Percentiles rank a stretch among this genome's conserved stretches.
Conservation (phyloP, 2,329 filamentous ascomycete genomes). For the Ceratocystis colombiana region DNA sequence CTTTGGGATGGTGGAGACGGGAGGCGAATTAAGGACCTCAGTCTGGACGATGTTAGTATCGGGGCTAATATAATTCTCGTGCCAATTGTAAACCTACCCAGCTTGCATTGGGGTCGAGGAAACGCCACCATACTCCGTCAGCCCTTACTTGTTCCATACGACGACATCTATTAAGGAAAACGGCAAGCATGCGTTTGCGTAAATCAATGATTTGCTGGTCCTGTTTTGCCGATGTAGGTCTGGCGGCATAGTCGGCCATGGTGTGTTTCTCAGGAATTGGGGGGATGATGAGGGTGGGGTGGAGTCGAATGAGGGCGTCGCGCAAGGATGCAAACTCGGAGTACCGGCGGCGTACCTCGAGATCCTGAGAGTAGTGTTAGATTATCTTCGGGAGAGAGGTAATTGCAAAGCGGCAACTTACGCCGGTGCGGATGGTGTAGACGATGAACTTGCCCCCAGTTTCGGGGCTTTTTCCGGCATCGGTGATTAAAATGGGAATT, state of each 20-base stretch:
- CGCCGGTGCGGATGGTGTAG: conserved; percentile 91
- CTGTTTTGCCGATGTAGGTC: conserved; percentile 95
- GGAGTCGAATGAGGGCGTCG: conserved; percentile 77
- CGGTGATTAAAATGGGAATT: conserved; percentile 79
- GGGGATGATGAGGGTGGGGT: conserved; percentile 89
- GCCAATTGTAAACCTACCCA: conserved; percentile 54
- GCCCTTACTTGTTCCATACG: conserved; percentile 84
- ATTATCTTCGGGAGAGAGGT: conserved; percentile 11
- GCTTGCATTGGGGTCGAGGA: conserved; percentile 94
- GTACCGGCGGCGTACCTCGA: conserved; percentile 89
- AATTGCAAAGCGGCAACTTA: conserved; percentile 38
- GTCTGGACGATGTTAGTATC: conserved; percentile 46
- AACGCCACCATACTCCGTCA: conserved; percentile 95
- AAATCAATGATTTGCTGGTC: conserved; percentile 95
- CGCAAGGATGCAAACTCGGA: conserved; percentile 92
- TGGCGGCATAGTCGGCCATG: conserved; percentile 96
- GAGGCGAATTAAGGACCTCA: conserved; percentile 89
- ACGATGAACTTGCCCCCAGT: conserved; percentile 90
- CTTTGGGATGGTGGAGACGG: conserved; percentile 84
- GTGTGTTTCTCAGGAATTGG: conserved; percentile 98
- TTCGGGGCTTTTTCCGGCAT: conserved; percentile 90
- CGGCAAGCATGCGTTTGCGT: conserved; percentile 89
- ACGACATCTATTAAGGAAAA: conserved; percentile 88
- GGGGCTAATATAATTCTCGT: conserved; percentile 20
- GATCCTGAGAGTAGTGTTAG: conserved; percentile 50